Evolutionary conservation across 164 flowering plant species (phyloP), one percentile per base, ranked within the genome.

Genomic region (Piper longum): DNA sequence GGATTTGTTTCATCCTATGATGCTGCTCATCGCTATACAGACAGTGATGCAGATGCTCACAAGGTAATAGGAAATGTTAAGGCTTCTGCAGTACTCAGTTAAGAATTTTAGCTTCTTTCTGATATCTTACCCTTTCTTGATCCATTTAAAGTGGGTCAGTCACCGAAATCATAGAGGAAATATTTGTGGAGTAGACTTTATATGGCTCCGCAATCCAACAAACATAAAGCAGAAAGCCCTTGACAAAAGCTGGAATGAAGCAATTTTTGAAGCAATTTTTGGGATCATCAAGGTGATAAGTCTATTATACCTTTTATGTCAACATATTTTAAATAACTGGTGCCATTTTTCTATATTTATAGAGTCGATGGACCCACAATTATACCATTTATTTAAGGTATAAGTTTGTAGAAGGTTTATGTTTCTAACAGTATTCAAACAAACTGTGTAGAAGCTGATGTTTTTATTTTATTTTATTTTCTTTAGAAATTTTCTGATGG

Each of bases 1-100:
- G 97, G 99, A 0, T 93, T 93, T 75, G 91, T 84, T 4, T 93
- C 99, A 64, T 85, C 99, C 54, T 93, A 93, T 81, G 99, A 93
- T 74, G 79, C 92, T 70, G 99, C 93, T 72, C 97, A 91, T 74
- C 95, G 74, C 63, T 93, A 93, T 68, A 80, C 87, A 36, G 76
- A 76, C 64, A 71, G 74, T 61, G 97, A 93, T 74, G 87, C 87
- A 41, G 98, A 93, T 81, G 89, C 89, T 7, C 96, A 90, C 54
- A 91, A 85, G 97, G 99, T 92, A 14, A 19, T 62, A 64, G 13
- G 61, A 41, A 64, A 12, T 3, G 60, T 69, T 40, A 16, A 42
- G 9, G 60, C 54, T 55, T 43, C 42, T 4, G 6, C 9, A 40
- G 26, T 11, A 26, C n/a, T 16, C 17, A 14, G 26, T 44, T 43